Percentiles rank a stretch among this genome's conserved stretches.
Conservation (phyloP, 495 filamentous ascomycete genomes). For the Oidiodendron maius region DNA sequence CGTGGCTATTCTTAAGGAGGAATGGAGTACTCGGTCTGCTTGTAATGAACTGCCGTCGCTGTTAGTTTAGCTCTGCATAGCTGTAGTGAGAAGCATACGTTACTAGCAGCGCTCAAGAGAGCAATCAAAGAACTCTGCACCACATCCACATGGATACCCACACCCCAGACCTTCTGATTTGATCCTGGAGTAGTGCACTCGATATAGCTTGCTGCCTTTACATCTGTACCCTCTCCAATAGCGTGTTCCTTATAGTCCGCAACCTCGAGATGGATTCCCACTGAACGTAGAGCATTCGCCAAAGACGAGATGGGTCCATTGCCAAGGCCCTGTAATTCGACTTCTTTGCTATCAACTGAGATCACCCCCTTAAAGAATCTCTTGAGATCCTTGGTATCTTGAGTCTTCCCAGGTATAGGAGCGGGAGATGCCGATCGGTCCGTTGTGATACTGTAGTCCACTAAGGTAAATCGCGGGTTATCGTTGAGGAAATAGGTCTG, state of each 20-base stretch:
- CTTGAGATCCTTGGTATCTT: constrained; percentile 69
- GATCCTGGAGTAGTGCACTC: constrained; percentile 74
- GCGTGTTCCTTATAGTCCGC: constrained; percentile 95
- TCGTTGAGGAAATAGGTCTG: constrained; percentile 75
- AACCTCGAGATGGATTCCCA: constrained; percentile 91
- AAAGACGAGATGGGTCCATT: constrained; percentile 88
- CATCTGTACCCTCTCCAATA: constrained; percentile 70
- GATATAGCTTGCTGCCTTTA: constrained; percentile 91
- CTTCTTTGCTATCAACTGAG: constrained; percentile 74
- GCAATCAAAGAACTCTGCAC: constrained; percentile 90
- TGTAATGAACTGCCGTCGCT: constrained; percentile 47
- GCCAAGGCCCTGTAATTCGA: constrained; percentile 71
- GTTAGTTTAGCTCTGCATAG: constrained; percentile 3
- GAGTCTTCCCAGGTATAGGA: constrained; percentile 61
- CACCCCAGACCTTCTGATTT: constrained; percentile 80
- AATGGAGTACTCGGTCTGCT: constrained; percentile 51
- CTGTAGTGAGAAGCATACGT: constrained; percentile 49
- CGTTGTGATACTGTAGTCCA: constrained; percentile 88
- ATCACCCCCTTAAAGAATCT: constrained; percentile 85
- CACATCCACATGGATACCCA: constrained; percentile 92
- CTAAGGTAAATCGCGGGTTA: constrained; percentile 76
- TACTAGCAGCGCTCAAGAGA: constrained; percentile 80
- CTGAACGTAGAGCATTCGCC: constrained; percentile 68
- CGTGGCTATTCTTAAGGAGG: constrained; percentile 33
- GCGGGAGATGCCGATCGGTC: constrained; percentile 77